Evolutionary conservation across 306 rosid genomes (phyloP).

Genomic region (Pyrus bretschneideri): DNA sequence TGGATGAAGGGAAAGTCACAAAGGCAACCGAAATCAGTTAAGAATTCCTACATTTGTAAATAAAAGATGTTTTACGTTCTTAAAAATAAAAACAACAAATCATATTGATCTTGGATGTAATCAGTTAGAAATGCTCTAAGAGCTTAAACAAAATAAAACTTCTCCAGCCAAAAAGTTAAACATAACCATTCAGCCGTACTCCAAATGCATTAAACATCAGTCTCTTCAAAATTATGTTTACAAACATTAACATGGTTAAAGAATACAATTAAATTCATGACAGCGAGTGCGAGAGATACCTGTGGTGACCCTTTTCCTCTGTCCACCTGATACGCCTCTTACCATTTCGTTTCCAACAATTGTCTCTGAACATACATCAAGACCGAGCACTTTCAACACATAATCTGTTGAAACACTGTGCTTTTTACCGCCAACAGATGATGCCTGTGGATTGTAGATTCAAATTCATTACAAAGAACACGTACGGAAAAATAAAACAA

Average conservation of each 20-base stretch:
- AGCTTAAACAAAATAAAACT: neutral
- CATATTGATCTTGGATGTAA: neutral
- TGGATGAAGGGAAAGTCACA: neutral
- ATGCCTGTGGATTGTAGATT: conserved; percentile 57
- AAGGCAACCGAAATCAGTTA: neutral
- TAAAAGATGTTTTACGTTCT: neutral
- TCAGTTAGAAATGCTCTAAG: neutral
- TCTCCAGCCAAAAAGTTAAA: neutral
- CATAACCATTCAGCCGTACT: neutral
- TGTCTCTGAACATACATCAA: conserved; percentile 80
- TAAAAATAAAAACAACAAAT: neutral
- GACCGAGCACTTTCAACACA: conserved; percentile 74
- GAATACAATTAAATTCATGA: neutral
- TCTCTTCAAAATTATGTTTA: too few species aligned
- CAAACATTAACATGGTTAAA: too few species aligned
- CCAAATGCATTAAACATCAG: too few species aligned
- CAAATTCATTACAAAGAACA: conserved; percentile 8
- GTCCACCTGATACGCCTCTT: conserved; percentile 91
- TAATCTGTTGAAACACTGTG: conserved; percentile 79
- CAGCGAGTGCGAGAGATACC: conserved; percentile 35
- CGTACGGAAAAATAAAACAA: neutral
- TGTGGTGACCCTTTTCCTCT: conserved; percentile 87
- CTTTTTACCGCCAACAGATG: conserved; percentile 68
- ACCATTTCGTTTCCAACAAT: conserved; percentile 76
- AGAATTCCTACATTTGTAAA: neutral